phyloP scores from a whole-genome alignment of 345 rosid genomes.

The Eucalyptus marginata region DNA sequence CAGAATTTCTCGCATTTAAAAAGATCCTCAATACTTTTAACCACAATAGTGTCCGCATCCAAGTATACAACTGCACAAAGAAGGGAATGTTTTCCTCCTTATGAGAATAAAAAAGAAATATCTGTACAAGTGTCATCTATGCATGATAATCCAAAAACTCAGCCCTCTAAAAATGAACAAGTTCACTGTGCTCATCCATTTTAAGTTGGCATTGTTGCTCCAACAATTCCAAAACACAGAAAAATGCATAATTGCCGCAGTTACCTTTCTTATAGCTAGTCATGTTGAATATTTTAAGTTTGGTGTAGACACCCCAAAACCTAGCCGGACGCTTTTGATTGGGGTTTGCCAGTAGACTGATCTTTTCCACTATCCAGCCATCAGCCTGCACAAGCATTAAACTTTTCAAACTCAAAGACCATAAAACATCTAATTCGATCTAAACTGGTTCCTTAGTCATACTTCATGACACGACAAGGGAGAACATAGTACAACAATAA shows the following conservation, averaged over 20 bases:
- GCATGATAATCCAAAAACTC: not conserved
- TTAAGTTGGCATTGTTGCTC: not conserved
- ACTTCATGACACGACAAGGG: not conserved
- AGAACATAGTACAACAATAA: not conserved
- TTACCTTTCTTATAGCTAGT: slow-evolving; percentile 78
- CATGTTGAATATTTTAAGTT: slow-evolving; percentile 89
- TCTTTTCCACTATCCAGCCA: slow-evolving; percentile 92
- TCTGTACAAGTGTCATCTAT: not conserved
- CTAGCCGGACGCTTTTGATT: slow-evolving; percentile 82
- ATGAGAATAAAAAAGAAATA: not conserved
- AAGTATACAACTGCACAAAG: slow-evolving; percentile 70
- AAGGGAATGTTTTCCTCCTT: not conserved
- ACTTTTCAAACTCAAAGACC: not conserved
- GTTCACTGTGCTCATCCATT: not conserved
- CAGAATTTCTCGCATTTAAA: slow-evolving; percentile 79
- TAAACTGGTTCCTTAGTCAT: not conserved
- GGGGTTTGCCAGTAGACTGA: slow-evolving; percentile 76
- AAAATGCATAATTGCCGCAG: not conserved
- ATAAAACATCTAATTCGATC: not conserved
- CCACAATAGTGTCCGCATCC: slow-evolving; percentile 96
- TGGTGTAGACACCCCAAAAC: slow-evolving; percentile 97
- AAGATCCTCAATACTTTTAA: slow-evolving; percentile 79
- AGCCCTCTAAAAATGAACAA: not conserved
- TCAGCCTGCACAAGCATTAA: slow-evolving; percentile 50
- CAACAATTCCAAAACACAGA: not conserved